These are phyloP conservation scores for Euphorbia pulcherrima DNA, from an alignment of 345 rosid genomes.

Conservation along the genomic window DNA sequence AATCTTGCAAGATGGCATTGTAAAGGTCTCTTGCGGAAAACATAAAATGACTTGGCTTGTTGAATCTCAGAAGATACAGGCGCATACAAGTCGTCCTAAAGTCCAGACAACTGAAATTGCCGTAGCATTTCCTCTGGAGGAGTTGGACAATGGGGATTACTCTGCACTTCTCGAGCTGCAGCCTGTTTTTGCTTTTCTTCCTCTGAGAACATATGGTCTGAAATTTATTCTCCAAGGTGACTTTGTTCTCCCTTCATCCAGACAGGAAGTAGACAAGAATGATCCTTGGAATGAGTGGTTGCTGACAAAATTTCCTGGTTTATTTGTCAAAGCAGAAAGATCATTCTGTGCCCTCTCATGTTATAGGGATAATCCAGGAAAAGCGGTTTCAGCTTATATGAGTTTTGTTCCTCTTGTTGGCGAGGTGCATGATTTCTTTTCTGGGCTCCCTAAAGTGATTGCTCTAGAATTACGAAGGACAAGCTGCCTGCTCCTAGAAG, in stretches of 20 bases:
- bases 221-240: conserved; percentile 95
- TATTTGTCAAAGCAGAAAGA: conserved; percentile 65
- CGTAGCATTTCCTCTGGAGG: conserved; percentile 73
- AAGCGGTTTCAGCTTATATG: conserved; percentile 76
- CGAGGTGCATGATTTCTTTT: conserved; percentile 91
- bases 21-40: conserved; percentile 69
- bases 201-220: conserved; percentile 85
- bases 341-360: conserved; percentile 80
- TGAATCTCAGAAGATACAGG: conserved; percentile 63
- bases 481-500: conserved; percentile 76
- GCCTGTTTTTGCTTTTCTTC: conserved; percentile 93
- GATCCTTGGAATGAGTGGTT: conserved; percentile 96
- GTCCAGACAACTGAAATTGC: conserved; percentile 76
- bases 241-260: conserved; percentile 92
- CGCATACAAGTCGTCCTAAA: conserved; percentile 45
- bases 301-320: conserved; percentile 66
- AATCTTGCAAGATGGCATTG: conserved; percentile 55
- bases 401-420: conserved; percentile 86
- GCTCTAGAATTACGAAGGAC: conserved; percentile 55
- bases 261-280: conserved; percentile 94
- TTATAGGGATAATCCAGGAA: conserved; percentile 66
- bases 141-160: conserved; percentile 54
- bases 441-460: conserved; percentile 68
- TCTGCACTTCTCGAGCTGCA: conserved; percentile 56
- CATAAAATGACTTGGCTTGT: conserved; percentile 86